A percentile compares a stretch with the other conserved stretches of the same genome.
Evolutionary conservation across 768 basidiomycete species (phyloP).

Genomic region (Tulasnella sp.): DNA sequence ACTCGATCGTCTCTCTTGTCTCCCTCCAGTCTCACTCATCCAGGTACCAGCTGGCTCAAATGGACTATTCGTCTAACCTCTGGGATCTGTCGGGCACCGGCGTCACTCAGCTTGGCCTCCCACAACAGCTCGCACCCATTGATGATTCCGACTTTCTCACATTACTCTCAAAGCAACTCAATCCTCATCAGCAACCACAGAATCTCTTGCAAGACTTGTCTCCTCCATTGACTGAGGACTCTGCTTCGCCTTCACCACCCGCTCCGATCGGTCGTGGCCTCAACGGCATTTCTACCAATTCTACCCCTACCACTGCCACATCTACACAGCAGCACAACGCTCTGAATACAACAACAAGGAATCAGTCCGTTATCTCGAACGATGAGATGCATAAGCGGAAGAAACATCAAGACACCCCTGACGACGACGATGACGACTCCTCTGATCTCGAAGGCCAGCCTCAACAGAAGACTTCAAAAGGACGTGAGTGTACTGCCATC

Average conservation of each 20-base stretch:
- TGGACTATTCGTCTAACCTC: conserved; percentile 14
- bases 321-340: conserved; percentile 20
- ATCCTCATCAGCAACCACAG: background rate
- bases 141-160: conserved; percentile 16
- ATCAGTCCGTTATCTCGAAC: conserved; percentile 13
- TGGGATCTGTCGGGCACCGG: conserved; percentile 14
- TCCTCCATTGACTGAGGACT: conserved; percentile 9
- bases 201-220: conserved; percentile 4
- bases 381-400: conserved; percentile 63
- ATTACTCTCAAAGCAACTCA: conserved; percentile 13
- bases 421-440: conserved; percentile 42
- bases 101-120: background rate
- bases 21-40: too few species aligned
- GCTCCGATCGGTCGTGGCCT: conserved; percentile 60
- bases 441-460: conserved; percentile 33
- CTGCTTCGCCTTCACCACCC: conserved; percentile 15
- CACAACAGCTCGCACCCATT: conserved; percentile 5
- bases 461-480: conserved; percentile 53
- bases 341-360: conserved; percentile 30
- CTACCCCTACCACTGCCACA: conserved; percentile 26
- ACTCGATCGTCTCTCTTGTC: too few species aligned
- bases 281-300: conserved; percentile 57
- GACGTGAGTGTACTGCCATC: conserved; percentile 31
- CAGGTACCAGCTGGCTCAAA: background rate
- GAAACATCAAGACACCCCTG: conserved; percentile 36